Percentiles rank a stretch among this genome's conserved stretches.
These are phyloP conservation scores for Starmerella geochares DNA, from an alignment of 805 yeast genomes.

Conservation along the genomic window DNA sequence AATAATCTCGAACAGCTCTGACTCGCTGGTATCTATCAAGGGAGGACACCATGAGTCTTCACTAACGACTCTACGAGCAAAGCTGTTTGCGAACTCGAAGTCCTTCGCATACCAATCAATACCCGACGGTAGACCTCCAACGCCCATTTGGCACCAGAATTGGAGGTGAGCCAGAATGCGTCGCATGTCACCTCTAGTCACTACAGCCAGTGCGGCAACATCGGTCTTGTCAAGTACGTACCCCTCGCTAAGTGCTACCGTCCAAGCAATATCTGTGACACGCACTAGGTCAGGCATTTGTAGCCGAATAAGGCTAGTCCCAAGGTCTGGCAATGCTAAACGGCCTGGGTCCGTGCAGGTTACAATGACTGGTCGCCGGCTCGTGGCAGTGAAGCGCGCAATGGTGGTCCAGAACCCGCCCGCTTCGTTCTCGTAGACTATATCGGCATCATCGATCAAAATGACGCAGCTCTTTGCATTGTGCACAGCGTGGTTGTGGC, in stretches of 20 bases:
- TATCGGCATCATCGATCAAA: slow-evolving; percentile 76
- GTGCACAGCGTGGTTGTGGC: slow-evolving; percentile 75
- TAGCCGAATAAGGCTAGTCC: slow-evolving; percentile 2
- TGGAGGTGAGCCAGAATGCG: slow-evolving; percentile 28
- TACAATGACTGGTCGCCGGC: slow-evolving; percentile 60
- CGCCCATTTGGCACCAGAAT: slow-evolving; percentile 33
- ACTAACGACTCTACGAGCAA: slow-evolving; percentile 23
- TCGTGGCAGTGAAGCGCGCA: slow-evolving; percentile 46
- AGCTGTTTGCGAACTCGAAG: slow-evolving; percentile 14
- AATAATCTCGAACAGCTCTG: neutral
- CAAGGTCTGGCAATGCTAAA: slow-evolving; percentile 5
- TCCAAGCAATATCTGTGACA: slow-evolving; percentile 27
- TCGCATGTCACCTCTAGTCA: slow-evolving; percentile 28
- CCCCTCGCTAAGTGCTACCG: slow-evolving; percentile 33
- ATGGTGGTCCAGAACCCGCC: slow-evolving; percentile 66
- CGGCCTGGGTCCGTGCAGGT: slow-evolving; percentile 44
- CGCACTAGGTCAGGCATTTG: slow-evolving; percentile 9
- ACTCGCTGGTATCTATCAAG: neutral
- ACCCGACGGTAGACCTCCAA: slow-evolving; percentile 30
- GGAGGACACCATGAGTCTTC: slow-evolving; percentile 19
- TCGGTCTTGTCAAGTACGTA: slow-evolving; percentile 24
- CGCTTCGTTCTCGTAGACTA: slow-evolving; percentile 64
- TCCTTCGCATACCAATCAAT: slow-evolving; percentile 29
- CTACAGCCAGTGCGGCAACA: slow-evolving; percentile 22
- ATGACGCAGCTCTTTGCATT: slow-evolving; percentile 52